Percentiles rank a stretch among this genome's conserved stretches.
phyloP scores from a whole-genome alignment of 805 yeast genomes.

The Nakazawaea molendinolei region DNA sequence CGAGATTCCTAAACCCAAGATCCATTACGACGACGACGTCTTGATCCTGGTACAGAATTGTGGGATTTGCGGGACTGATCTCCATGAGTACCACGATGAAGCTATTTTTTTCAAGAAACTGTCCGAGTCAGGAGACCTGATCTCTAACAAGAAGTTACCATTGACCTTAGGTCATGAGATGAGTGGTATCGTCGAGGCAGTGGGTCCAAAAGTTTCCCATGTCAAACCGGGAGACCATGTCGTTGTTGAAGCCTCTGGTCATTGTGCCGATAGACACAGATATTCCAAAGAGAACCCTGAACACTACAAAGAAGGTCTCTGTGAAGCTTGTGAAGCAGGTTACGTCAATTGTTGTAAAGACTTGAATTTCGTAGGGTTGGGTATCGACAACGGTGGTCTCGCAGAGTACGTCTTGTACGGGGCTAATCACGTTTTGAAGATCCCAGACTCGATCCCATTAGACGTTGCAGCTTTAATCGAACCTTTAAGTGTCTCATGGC shows the following conservation, averaged over 20 bases:
- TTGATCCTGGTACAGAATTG: slow-evolving; percentile 34
- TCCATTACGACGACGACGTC: slow-evolving; percentile 19
- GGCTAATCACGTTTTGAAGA: slow-evolving; percentile 26
- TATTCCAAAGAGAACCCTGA: slow-evolving; percentile 18
- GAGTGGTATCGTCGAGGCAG: slow-evolving; percentile 35
- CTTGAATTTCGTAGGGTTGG: slow-evolving; percentile 41
- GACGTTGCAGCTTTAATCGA: slow-evolving; percentile 44
- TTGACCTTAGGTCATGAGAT: slow-evolving; percentile 48
- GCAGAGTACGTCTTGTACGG: slow-evolving; percentile 33
- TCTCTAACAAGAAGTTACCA: slow-evolving; percentile 22
- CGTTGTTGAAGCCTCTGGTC: slow-evolving; percentile 56
- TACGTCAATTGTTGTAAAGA: slow-evolving; percentile 38
- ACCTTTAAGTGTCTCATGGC: slow-evolving; percentile 57
- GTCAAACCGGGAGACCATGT: slow-evolving; percentile 51
- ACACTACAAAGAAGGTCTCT: slow-evolving; percentile 18
- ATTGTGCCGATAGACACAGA: slow-evolving; percentile 27
- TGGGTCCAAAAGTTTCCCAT: slow-evolving; percentile 39
- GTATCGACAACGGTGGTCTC: slow-evolving; percentile 42
- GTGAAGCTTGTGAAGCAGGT: slow-evolving; percentile 38
- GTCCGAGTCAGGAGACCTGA: slow-evolving; percentile 8
- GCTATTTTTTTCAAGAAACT: slow-evolving; percentile 47
- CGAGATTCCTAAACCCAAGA: slow-evolving; percentile 17
- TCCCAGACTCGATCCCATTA: slow-evolving; percentile 25
- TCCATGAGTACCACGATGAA: slow-evolving; percentile 51
- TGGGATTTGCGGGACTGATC: slow-evolving; percentile 61